Evolutionary conservation across 2,329 filamentous ascomycete species (phyloP), one percentile per base, ranked within the genome.

Genomic region (Canariomyces notabilis): DNA sequence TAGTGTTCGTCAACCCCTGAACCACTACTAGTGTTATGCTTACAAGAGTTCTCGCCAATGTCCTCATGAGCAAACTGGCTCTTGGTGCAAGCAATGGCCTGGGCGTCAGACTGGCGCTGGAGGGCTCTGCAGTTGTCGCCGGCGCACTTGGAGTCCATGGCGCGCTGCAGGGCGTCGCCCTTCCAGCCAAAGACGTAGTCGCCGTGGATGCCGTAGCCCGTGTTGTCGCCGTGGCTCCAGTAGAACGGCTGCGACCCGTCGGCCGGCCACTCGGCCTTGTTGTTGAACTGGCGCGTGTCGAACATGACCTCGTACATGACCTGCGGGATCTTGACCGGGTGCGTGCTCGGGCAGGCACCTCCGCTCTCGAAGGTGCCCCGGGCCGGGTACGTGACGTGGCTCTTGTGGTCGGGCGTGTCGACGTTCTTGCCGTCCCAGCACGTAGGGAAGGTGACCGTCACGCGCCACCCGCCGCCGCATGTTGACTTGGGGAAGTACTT

Each of bases 381-480:
- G 26, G 14, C 26, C 26, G 26, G 26, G 26, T 29, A 29, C 26
- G 26, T 12, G 4, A 29, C 26, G 26, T 29, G 26, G 9, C 9
- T 11, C 26, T 29, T 29, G 35, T 44, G 42, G 29, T 44, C 42
- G 22, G 42, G 42, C 5, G 64, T 61, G 49, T 74, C 26, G 26
- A 29, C 4, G 26, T 29, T 64, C 32, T 64, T 63, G 33, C 75
- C 75, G 48, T 78, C 65, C 75, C 75, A 77, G 64, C 74, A 77
- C 2, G 61, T 67, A 33, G 69, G 70, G 59, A 71, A 70, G 9
- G 67, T 65, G 46, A 69, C 64, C 37, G 66, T 70, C 26, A 68
- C 65, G 26, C 4, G 9, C 26, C 26, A 29, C 26, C 61, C 62
- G 7, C 53, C 58, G 33, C 53, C 54, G 54, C 63, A 66, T 0